Conservation (phyloP, 2,329 filamentous ascomycete genomes). For the Coleophoma cylindrospora region DNA sequence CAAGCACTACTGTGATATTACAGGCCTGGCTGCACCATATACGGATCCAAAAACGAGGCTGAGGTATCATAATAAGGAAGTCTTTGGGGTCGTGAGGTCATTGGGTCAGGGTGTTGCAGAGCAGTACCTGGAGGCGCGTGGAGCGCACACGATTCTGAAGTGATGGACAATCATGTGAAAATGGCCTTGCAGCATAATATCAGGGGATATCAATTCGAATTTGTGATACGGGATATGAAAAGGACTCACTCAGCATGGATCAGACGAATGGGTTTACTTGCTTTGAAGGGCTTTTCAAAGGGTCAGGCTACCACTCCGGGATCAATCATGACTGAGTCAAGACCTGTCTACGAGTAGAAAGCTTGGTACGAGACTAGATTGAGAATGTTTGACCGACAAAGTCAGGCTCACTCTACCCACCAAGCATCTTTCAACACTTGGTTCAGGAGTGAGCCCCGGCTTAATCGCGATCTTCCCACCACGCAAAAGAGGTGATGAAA, state of each 20-base stretch:
- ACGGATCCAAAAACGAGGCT: constrained; percentile 91
- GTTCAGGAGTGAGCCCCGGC: constrained; percentile 94
- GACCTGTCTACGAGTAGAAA: too few species aligned
- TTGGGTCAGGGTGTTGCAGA: constrained; percentile 81
- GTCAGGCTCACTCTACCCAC: constrained; percentile 94
- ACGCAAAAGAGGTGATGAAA: constrained; percentile 2
- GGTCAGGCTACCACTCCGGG: too few species aligned
- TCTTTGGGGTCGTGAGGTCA: constrained; percentile 77
- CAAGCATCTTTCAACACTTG: constrained; percentile 69
- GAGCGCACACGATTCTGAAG: constrained; percentile 74
- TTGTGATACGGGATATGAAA: too few species aligned
- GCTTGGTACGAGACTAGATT: too few species aligned
- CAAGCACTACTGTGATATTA: constrained; percentile 93
- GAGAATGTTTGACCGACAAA: constrained; percentile 50
- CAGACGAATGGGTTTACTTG: too few species aligned
- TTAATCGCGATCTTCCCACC: constrained; percentile 79
- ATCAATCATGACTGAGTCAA: too few species aligned
- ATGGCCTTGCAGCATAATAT: not conserved
- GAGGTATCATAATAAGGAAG: constrained; percentile 88
- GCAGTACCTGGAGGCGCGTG: constrained; percentile 82
- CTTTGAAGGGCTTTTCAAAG: too few species aligned
- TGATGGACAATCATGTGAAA: constrained; percentile 10
- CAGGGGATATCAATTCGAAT: too few species aligned
- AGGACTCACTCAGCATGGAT: too few species aligned
- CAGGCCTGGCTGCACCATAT: constrained; percentile 86